Conservation (phyloP, 176 grass and related monocot genomes). For the Lolium rigidum region DNA sequence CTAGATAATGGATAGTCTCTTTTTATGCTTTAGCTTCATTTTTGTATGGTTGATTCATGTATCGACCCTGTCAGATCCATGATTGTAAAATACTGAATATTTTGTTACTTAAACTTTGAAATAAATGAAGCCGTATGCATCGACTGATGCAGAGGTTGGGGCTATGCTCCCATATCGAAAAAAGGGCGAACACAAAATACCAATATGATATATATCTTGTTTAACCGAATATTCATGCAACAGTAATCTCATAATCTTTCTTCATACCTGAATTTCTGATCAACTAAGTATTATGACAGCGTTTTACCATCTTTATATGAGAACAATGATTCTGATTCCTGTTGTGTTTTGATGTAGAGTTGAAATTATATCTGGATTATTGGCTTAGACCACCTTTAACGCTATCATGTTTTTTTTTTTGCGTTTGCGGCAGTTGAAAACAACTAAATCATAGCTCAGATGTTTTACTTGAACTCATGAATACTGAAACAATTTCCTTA, state of each 20-base stretch:
- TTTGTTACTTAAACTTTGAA: no score
- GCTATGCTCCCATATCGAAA: no score
- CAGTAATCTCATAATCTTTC: neutral
- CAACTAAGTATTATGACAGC: neutral
- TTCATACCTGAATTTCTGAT: neutral
- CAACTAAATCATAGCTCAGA: neutral
- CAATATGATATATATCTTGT: neutral
- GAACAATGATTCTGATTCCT: slow-evolving; percentile 9
- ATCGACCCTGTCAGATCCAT: no score
- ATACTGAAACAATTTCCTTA: slow-evolving; percentile 10
- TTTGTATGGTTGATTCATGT: no score
- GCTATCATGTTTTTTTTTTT: neutral
- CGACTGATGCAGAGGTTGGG: no score
- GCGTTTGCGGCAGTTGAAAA: neutral
- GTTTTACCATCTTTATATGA: neutral
- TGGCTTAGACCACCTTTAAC: slow-evolving; percentile 4
- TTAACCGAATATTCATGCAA: slow-evolving; percentile 3
- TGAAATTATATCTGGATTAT: neutral
- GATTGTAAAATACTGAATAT: no score
- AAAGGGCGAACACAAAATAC: no score
- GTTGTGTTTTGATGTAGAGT: neutral
- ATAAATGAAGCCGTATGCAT: no score
- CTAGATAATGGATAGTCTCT: no score
- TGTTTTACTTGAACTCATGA: neutral
- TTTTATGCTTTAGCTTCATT: no score